Evolutionary conservation across 1,284 basidiomycete genomes (phyloP).

Genomic region (Malassezia equina): DNA sequence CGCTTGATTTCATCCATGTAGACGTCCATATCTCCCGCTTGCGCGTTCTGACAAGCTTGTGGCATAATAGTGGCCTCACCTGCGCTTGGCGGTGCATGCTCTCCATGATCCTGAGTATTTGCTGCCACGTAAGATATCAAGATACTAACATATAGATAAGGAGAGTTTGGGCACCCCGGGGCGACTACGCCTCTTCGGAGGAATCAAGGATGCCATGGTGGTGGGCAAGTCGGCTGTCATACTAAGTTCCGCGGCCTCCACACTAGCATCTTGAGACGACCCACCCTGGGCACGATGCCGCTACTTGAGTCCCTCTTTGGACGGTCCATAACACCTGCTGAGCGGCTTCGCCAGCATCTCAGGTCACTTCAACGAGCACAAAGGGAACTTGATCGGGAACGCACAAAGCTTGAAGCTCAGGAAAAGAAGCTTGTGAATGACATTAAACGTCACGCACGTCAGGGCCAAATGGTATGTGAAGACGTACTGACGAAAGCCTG

Average conservation of each 20-base stretch:
- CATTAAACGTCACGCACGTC: constrained; percentile 91
- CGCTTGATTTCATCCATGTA: constrained; percentile 12
- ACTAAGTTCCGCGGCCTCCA: neutral
- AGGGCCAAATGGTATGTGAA: constrained; percentile 76
- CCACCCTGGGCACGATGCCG: constrained; percentile 9
- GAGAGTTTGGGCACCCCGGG: constrained; percentile 11
- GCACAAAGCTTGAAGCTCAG: constrained; percentile 82
- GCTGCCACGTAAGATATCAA: neutral
- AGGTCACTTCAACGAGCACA: constrained; percentile 89
- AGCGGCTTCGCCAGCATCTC: constrained; percentile 90
- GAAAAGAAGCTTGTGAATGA: constrained; percentile 57
- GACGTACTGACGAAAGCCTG: constrained; percentile 18
- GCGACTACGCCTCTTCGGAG: constrained; percentile 34
- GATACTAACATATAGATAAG: constrained; percentile 18
- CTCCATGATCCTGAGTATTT: neutral
- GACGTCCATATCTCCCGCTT: neutral
- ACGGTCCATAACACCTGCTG: constrained; percentile 82
- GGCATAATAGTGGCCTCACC: constrained; percentile 16
- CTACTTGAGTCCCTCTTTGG: constrained; percentile 58
- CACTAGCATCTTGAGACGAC: neutral
- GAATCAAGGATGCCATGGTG: constrained; percentile 37
- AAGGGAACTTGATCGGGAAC: constrained; percentile 89
- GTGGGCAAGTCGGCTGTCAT: neutral
- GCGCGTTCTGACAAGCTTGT: neutral
- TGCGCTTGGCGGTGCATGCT: neutral